Evolutionary conservation across 208 protist species (phyloP).

Genomic region (Acanthamoeba rhysodes): DNA sequence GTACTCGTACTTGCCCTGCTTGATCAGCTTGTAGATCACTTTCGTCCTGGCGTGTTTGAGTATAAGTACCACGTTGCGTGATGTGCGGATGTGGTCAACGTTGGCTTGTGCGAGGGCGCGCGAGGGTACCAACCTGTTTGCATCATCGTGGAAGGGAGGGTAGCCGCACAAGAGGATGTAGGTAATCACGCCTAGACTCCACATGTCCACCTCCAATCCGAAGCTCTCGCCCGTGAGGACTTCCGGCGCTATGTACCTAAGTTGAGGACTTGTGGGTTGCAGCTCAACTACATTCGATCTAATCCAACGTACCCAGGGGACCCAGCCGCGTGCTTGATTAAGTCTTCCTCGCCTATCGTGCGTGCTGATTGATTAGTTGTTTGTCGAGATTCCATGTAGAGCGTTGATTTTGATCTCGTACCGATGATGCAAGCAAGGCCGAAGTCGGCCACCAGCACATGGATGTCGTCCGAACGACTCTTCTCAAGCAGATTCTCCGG

Average conservation of each 20-base stretch:
- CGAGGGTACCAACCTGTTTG: constrained; percentile 78
- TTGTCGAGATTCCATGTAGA: too few relatives aligned
- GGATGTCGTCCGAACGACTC: constrained; percentile 72
- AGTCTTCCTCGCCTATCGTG: constrained; percentile 1
- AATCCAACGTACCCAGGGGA: not conserved
- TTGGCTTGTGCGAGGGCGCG: not conserved
- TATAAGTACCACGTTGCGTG: constrained; percentile 63
- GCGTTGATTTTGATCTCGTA: not conserved
- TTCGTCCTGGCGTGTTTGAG: constrained; percentile 77
- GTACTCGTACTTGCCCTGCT: constrained; percentile 26
- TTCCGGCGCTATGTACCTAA: constrained; percentile 80
- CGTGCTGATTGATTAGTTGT: constrained; percentile 84
- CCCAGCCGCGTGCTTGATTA: not conserved
- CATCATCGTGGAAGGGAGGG: constrained; percentile 83
- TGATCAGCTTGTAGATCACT: constrained; percentile 56
- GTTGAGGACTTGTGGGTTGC: too few relatives aligned
- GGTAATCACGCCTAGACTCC: constrained; percentile 87
- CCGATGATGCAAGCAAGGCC: constrained; percentile 86
- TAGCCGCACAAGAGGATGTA: constrained; percentile 88
- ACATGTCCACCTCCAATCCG: constrained; percentile 81
- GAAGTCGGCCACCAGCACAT: constrained; percentile 88
- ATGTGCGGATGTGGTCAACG: constrained; percentile 75
- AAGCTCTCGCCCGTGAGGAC: constrained; percentile 84
- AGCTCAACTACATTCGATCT: too few relatives aligned
- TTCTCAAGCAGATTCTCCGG: constrained; percentile 87